Percentiles rank a stretch among this genome's conserved stretches.
These are phyloP conservation scores for Penicillium paxilli DNA, from an alignment of 495 filamentous ascomycete genomes.

Conservation along the genomic window DNA sequence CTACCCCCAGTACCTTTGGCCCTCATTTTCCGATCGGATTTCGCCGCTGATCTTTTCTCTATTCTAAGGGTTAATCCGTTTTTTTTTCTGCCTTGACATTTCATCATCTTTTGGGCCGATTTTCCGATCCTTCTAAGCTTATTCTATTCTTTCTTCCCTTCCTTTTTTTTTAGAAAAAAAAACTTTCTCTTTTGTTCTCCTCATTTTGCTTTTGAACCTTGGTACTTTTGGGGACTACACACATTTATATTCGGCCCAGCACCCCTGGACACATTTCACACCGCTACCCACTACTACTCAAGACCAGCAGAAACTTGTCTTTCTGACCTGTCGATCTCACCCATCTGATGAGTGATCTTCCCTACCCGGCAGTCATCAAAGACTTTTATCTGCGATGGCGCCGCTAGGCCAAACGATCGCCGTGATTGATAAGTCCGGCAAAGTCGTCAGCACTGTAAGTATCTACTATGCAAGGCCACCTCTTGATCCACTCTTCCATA, in stretches of 20 bases:
- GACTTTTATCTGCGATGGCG: slow-evolving; percentile 33
- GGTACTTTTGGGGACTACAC: neutral
- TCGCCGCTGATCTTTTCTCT: slow-evolving; percentile 14
- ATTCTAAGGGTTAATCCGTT: slow-evolving; percentile 9
- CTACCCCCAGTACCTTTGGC: neutral
- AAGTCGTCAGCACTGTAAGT: slow-evolving; percentile 87
- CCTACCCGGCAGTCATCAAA: slow-evolving; percentile 10
- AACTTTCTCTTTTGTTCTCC: neutral
- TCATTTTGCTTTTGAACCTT: neutral
- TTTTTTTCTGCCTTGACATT: neutral
- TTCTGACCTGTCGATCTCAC: slow-evolving; percentile 4
- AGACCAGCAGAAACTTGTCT: neutral
- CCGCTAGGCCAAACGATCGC: slow-evolving; percentile 73
- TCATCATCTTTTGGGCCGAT: slow-evolving; percentile 17
- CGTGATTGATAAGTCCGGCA: slow-evolving; percentile 88
- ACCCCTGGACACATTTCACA: slow-evolving; percentile 9
- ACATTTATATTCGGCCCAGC: slow-evolving; percentile 9
- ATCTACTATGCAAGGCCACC: neutral
- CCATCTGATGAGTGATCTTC: slow-evolving; percentile 18
- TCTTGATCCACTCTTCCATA: neutral
- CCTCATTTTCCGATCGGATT: slow-evolving; percentile 12
- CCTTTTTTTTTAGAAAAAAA: neutral
- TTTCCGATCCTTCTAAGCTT: neutral
- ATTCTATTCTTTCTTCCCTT: neutral
- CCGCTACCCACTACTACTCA: slow-evolving; percentile 16